phyloP scores from a whole-genome alignment of 2,329 filamentous ascomycete species.

The Fusarium robinianum region DNA sequence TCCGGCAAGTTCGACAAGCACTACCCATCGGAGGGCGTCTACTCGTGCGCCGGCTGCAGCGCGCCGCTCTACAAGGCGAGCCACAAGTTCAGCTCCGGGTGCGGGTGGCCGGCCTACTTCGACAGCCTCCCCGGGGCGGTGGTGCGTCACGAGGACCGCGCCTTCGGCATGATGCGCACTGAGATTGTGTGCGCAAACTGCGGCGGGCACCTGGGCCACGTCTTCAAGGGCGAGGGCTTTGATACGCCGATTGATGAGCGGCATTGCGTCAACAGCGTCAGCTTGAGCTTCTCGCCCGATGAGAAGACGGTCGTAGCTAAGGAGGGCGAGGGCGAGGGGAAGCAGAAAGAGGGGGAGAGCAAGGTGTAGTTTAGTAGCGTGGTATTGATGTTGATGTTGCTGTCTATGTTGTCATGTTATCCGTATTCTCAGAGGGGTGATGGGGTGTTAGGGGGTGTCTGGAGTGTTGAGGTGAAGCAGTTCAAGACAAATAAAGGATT shows the following conservation, averaged over 20 bases:
- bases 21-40: slow-evolving; percentile 74
- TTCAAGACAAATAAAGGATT: too few relatives aligned
- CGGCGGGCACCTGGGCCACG: slow-evolving; percentile 91
- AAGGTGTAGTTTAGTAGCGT: slow-evolving; percentile 42
- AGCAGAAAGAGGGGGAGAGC: too few relatives aligned
- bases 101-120: slow-evolving; percentile 98
- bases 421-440: too few relatives aligned
- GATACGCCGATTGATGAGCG: slow-evolving; percentile 89
- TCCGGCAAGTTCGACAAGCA: slow-evolving; percentile 89
- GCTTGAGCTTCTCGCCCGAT: slow-evolving; percentile 76
- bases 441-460: too few relatives aligned
- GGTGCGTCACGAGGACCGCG: slow-evolving; percentile 74
- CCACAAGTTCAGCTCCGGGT: slow-evolving; percentile 96
- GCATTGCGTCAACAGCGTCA: slow-evolving; percentile 95
- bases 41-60: slow-evolving; percentile 84
- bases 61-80: slow-evolving; percentile 88
- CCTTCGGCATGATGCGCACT: slow-evolving; percentile 80
- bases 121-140: slow-evolving; percentile 93
- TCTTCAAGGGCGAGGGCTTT: slow-evolving; percentile 89
- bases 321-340: slow-evolving; percentile 35
- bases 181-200: slow-evolving; percentile 97
- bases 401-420: neutral
- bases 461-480: too few relatives aligned
- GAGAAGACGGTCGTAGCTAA: slow-evolving; percentile 54
- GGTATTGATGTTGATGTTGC: neutral